These are phyloP conservation scores for Ulota crispa DNA, from an alignment of 225 moss, liverwort and hornwort genomes.

Conservation along the genomic window DNA sequence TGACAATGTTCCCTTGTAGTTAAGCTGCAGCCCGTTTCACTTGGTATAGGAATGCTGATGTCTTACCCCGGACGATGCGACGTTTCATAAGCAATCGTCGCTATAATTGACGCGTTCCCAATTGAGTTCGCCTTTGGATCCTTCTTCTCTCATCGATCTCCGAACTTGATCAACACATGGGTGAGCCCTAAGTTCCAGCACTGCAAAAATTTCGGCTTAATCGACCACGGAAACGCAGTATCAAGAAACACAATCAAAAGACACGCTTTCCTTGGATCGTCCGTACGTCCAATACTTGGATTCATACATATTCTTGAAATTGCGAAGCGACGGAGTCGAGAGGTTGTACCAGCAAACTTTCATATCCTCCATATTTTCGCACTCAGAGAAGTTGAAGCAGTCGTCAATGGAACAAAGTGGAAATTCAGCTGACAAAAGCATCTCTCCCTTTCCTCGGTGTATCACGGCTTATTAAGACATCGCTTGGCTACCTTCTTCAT, in stretches of 20 bases:
- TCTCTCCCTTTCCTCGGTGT: constrained; percentile 50
- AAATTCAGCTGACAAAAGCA: constrained; percentile 60
- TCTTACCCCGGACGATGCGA: constrained; percentile 43
- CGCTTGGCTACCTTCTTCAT: constrained; percentile 7
- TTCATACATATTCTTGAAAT: constrained; percentile 51
- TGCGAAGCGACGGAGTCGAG: constrained; percentile 46
- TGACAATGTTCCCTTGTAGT: too few relatives aligned
- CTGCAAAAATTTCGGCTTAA: constrained; percentile 39
- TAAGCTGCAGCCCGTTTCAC: constrained; percentile 5
- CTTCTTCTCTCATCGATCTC: constrained; percentile 40
- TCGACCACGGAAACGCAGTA: constrained; percentile 29
- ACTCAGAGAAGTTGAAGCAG: constrained; percentile 77
- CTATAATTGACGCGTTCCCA: constrained; percentile 50
- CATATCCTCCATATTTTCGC: constrained; percentile 56
- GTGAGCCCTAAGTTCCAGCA: constrained; percentile 52
- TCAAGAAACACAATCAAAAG: constrained; percentile 68
- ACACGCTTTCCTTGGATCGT: constrained; percentile 61
- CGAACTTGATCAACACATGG: constrained; percentile 48
- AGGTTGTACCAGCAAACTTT: constrained; percentile 61
- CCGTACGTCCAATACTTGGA: constrained; percentile 51
- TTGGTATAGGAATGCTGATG: constrained; percentile 53
- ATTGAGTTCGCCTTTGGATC: constrained; percentile 26
- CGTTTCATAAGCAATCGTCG: constrained; percentile 42
- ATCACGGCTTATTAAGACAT: constrained; percentile 49
- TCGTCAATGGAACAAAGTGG: constrained; percentile 76